Base-by-base conservation (phyloP, 192 early-diverging fungal genomes). In the Spizellomyces sp. region DNA sequence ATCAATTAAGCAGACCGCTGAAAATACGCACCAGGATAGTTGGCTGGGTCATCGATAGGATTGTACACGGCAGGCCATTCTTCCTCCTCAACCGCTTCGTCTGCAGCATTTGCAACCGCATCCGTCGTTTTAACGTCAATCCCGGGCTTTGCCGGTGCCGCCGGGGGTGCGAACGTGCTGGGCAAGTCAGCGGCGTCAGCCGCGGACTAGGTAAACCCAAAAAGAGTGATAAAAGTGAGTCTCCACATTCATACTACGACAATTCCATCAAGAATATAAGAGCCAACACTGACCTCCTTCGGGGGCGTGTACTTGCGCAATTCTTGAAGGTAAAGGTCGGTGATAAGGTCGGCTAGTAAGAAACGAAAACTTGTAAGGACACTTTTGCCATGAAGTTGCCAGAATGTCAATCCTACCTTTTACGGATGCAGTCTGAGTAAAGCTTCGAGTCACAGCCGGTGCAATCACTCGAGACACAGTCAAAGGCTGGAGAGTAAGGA, bases 41-140 rank as follows among this genome's bases (percentile, higher is more conserved):
- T 78, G 64, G 74, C 77, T 27, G 79, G 78, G 74, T 85, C 83
- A 52, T 85, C 83, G 58, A 85, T 82, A 50, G 78, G 69, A 73
- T 76, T 69, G 74, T 75, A 73, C 36, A 85, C 75, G 22, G 77
- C 67, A 62, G 83, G 83, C 83, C 83, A 85, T 66, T 71, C 79
- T 62, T 74, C 79, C 60, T 85, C 83, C 47, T 48, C 79, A 47
- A 80, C 54, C 36, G 74, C 75, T 55, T 75, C 78, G 10, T 80
- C 78, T 10, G 57, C 9, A 15, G 58, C 74, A 22, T 61, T 45
- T 42, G 54, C 71, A 19, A 42, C 65, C 15, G 60, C 44, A 8
- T 45, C 62, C 27, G 27, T 36, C 0, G 27, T 36, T 36, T 36
- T 36, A 45, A 55, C 15, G 21, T 85, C 83, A 12, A 85, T 41